Evolutionary conservation across 306 rosid species (phyloP).

Genomic region (Morella rubra): DNA sequence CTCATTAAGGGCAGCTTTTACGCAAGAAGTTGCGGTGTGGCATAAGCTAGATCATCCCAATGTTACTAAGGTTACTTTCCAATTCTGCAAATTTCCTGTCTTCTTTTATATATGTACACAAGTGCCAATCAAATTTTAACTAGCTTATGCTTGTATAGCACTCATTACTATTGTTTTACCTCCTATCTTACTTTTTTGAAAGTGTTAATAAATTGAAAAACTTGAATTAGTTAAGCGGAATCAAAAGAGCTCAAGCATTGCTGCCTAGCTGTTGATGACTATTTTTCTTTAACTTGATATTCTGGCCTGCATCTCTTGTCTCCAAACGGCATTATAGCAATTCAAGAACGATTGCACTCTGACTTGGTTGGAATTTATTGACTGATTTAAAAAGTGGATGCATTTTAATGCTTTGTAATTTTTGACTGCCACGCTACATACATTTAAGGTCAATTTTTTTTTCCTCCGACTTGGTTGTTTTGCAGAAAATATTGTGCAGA

Average conservation of each 20-base stretch:
- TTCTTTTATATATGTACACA: neutral
- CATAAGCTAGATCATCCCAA: constrained; percentile 97
- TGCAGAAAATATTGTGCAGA: too few relatives aligned
- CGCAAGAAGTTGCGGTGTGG: constrained; percentile 98
- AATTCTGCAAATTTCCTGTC: constrained; percentile 22
- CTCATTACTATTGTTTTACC: neutral
- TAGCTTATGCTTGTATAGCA: constrained; percentile 9
- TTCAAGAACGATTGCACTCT: neutral
- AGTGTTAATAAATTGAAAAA: neutral
- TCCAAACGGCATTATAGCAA: neutral
- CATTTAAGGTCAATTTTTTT: neutral
- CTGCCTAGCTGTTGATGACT: neutral
- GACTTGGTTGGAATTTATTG: neutral
- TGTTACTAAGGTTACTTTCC: constrained; percentile 79
- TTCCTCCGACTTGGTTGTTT: too few relatives aligned
- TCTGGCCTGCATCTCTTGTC: neutral
- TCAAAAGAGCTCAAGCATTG: neutral
- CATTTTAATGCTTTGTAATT: neutral
- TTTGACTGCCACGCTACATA: neutral
- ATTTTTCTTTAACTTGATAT: neutral
- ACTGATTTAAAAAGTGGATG: neutral
- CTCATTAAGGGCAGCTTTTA: constrained; percentile 84
- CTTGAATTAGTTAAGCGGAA: neutral
- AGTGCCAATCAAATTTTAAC: constrained; percentile 1
- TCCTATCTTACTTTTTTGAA: neutral